Percentiles rank a stretch among this genome's conserved stretches.
phyloP scores from a whole-genome alignment of 2,329 filamentous ascomycete genomes.

The Diaporthe humulicola region DNA sequence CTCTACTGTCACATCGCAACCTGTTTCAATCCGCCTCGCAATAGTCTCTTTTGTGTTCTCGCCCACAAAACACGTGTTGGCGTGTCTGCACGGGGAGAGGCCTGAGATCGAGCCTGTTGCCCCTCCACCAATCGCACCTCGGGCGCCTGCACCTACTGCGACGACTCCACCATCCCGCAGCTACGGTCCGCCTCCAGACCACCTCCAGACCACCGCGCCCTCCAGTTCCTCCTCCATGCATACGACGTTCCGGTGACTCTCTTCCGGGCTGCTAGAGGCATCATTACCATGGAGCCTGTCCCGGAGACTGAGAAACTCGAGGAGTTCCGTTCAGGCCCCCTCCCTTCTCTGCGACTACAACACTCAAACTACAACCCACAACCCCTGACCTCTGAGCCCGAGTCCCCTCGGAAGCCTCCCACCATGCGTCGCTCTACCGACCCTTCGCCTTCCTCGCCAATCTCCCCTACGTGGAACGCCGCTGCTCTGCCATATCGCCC shows the following conservation, averaged over 20 bases:
- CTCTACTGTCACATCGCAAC: slow-evolving; percentile 7
- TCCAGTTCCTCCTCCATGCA: slow-evolving; percentile 12
- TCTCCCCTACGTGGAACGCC: slow-evolving; percentile 63
- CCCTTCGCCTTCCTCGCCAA: slow-evolving; percentile 65
- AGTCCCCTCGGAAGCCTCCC: slow-evolving; percentile 63
- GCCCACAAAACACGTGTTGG: slow-evolving; percentile 22
- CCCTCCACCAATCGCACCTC: slow-evolving; percentile 27
- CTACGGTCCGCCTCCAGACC: slow-evolving; percentile 7
- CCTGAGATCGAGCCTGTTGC: not conserved
- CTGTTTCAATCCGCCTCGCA: slow-evolving; percentile 7
- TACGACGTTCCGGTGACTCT: slow-evolving; percentile 30
- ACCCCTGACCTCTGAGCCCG: slow-evolving; percentile 53
- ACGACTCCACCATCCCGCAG: slow-evolving; percentile 24
- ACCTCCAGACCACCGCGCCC: slow-evolving; percentile 6
- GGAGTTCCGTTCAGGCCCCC: slow-evolving; percentile 71
- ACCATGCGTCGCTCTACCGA: slow-evolving; percentile 71
- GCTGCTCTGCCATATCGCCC: slow-evolving; percentile 69
- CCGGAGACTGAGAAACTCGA: slow-evolving; percentile 78
- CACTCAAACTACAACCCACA: slow-evolving; percentile 50
- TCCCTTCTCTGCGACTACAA: slow-evolving; percentile 66
- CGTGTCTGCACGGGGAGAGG: slow-evolving; percentile 18
- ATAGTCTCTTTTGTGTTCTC: not conserved
- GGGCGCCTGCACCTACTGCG: slow-evolving; percentile 18
- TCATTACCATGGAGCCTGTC: slow-evolving; percentile 72
- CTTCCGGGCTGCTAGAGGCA: slow-evolving; percentile 27